These are phyloP conservation scores for Fusarium ambrosium DNA, from an alignment of 2,329 filamentous ascomycete genomes.

Conservation along the genomic window DNA sequence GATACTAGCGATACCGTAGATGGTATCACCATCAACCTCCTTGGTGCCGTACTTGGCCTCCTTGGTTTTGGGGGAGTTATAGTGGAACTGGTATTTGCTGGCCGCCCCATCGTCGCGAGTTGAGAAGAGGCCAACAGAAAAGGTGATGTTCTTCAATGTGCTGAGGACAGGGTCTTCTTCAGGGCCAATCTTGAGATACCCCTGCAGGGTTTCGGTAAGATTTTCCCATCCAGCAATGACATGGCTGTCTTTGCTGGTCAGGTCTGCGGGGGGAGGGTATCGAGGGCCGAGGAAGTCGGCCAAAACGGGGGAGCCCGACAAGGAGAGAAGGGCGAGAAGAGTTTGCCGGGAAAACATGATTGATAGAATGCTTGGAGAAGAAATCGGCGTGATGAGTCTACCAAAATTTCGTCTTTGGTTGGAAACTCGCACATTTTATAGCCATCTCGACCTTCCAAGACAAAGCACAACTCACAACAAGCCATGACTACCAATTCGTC, in stretches of 20 bases:
- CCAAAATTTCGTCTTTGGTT: background rate
- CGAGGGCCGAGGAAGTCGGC: constrained; percentile 21
- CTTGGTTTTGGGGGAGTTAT: constrained; percentile 13
- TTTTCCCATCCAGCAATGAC: constrained; percentile 9
- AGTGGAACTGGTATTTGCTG: constrained; percentile 22
- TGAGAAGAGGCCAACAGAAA: constrained; percentile 33
- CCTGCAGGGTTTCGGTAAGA: background rate
- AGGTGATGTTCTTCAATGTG: constrained; percentile 21
- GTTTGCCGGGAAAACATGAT: background rate
- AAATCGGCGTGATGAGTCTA: background rate
- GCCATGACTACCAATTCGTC: background rate
- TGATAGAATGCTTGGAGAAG: background rate
- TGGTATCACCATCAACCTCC: constrained; percentile 55
- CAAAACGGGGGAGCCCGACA: background rate
- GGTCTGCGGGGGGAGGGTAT: constrained; percentile 20
- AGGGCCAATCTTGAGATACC: background rate
- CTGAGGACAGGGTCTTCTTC: background rate
- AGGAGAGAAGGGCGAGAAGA: background rate
- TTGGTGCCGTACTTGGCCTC: constrained; percentile 17
- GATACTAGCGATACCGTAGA: constrained; percentile 59
- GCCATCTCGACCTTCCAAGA: background rate
- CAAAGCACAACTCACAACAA: background rate
- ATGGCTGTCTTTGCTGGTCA: constrained; percentile 17
- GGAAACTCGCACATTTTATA: background rate
- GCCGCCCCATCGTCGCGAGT: constrained; percentile 18